Conservation (phyloP, 2,329 filamentous ascomycete species). For the Nemania serpens region DNA sequence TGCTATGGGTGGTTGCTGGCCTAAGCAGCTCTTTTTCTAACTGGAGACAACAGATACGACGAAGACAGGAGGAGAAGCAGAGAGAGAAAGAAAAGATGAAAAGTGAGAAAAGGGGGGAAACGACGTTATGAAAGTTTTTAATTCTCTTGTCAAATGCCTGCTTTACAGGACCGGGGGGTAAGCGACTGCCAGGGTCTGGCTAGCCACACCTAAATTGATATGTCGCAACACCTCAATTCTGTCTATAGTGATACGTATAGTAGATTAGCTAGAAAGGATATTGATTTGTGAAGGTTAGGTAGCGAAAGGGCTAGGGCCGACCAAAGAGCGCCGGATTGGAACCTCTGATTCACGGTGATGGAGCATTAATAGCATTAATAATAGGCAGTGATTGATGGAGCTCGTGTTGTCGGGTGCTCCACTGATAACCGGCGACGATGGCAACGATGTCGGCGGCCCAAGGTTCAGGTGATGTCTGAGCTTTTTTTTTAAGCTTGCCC, state of each 20-base stretch:
- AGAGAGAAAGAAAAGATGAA: not conserved
- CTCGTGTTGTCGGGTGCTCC: not conserved
- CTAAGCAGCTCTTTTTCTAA: conserved; percentile 1
- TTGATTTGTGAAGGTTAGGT: no score
- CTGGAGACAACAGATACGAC: not conserved
- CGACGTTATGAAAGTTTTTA: conserved; percentile 2
- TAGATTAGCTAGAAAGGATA: no score
- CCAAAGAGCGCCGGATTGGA: not conserved
- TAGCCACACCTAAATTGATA: not conserved
- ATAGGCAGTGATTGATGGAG: not conserved
- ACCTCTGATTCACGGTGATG: not conserved
- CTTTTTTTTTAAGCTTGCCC: not conserved
- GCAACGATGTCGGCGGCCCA: conserved; percentile 20
- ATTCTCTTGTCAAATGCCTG: not conserved
- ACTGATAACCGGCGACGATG: conserved; percentile 12
- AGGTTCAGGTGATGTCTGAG: not conserved
- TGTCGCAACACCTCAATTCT: conserved; percentile 17
- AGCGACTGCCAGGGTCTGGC: not conserved
- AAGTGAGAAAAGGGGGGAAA: not conserved
- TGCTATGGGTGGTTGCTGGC: not conserved
- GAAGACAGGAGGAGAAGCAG: not conserved
- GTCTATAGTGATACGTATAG: not conserved
- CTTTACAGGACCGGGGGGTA: conserved; percentile 9
- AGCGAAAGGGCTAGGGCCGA: not conserved
- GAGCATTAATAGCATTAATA: conserved; percentile 4